Conservation (phyloP, 2,329 filamentous ascomycete genomes). For the Fusarium lyarnte region DNA sequence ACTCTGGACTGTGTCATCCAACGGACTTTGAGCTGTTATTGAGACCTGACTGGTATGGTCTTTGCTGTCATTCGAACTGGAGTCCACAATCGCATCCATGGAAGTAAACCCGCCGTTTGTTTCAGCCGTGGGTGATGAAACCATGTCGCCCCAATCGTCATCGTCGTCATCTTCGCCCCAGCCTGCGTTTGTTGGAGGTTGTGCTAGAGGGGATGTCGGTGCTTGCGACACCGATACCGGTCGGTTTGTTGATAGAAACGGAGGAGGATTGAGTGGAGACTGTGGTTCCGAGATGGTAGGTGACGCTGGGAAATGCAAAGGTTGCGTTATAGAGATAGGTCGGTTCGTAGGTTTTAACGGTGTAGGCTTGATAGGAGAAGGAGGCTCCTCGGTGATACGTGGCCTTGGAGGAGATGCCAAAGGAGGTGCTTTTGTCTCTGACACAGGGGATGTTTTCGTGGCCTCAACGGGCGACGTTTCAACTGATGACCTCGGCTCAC, state of each 20-base stretch:
- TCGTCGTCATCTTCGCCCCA: constrained; percentile 49
- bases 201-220: constrained; percentile 36
- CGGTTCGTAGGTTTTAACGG: constrained; percentile 28
- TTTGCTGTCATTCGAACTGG: not conserved
- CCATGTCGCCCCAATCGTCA: constrained; percentile 71
- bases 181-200: constrained; percentile 31
- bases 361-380: constrained; percentile 26
- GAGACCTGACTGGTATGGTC: constrained; percentile 10
- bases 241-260: constrained; percentile 16
- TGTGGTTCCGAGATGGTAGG: constrained; percentile 21
- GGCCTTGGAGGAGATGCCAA: constrained; percentile 6
- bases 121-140: constrained; percentile 48
- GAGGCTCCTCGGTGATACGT: constrained; percentile 13
- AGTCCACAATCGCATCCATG: constrained; percentile 25
- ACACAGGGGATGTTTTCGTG: constrained; percentile 12
- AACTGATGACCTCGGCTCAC: constrained; percentile 9
- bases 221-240: constrained; percentile 30
- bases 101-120: constrained; percentile 33
- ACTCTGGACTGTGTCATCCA: constrained; percentile 1
- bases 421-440: not conserved
- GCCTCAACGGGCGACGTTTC: constrained; percentile 17
- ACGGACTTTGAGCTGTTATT: constrained; percentile 6
- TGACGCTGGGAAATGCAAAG: constrained; percentile 25
- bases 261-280: constrained; percentile 13
- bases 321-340: constrained; percentile 33